Percentiles rank a stretch among this genome's conserved stretches.
Evolutionary conservation across 441 rosid genomes (phyloP).

Genomic region (Omphalea diandra): DNA sequence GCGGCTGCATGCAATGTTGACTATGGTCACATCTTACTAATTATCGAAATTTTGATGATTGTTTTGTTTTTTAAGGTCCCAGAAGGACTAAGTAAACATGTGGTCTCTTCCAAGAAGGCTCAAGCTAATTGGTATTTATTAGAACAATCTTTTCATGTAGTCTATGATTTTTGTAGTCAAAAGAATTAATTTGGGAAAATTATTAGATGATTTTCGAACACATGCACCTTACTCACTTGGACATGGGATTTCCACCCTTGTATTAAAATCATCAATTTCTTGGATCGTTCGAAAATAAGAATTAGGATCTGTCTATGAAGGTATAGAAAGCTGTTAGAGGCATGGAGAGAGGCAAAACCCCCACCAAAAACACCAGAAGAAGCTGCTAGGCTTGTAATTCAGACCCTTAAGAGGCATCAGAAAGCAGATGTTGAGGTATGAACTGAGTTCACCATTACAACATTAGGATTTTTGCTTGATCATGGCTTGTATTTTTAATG

Average conservation of each 20-base stretch:
- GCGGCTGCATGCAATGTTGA: not conserved
- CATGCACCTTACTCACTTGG: too few relatives aligned
- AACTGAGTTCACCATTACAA: not conserved
- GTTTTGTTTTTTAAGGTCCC: slow-evolving; percentile 47
- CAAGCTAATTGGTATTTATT: slow-evolving; percentile 76
- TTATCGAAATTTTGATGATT: not conserved
- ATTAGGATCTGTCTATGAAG: too few relatives aligned
- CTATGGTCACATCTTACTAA: not conserved
- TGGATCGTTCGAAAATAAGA: too few relatives aligned
- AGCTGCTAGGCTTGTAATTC: slow-evolving; percentile 58
- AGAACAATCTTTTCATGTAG: too few relatives aligned
- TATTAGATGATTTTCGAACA: too few relatives aligned
- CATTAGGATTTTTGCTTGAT: not conserved
- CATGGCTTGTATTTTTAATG: not conserved
- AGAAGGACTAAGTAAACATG: slow-evolving; percentile 60
- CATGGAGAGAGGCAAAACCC: slow-evolving; percentile 77
- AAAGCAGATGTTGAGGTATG: slow-evolving; percentile 73
- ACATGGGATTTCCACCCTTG: too few relatives aligned
- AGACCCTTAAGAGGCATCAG: slow-evolving; percentile 52
- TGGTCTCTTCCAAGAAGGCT: slow-evolving; percentile 79
- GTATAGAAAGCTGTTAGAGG: slow-evolving; percentile 70
- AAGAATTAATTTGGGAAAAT: too few relatives aligned
- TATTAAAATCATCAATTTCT: too few relatives aligned
- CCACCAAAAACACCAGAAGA: slow-evolving; percentile 79
- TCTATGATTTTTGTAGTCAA: too few relatives aligned